These are phyloP conservation scores for Exophiala sp. DNA, from an alignment of 2,329 filamentous ascomycete genomes.

Conservation along the genomic window DNA sequence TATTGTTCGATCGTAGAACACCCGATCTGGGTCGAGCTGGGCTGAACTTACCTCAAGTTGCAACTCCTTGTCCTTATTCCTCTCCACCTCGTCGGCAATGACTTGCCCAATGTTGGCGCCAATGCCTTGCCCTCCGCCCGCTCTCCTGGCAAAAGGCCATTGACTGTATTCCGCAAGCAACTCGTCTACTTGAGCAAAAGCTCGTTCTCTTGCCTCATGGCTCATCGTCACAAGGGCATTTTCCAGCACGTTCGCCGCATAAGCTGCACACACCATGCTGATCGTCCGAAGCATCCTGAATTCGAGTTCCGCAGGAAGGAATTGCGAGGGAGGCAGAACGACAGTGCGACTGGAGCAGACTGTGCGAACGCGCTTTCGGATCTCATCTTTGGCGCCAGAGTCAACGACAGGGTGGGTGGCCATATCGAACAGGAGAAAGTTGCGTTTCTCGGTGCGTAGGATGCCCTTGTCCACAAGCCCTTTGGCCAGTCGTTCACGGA, in stretches of 20 bases:
- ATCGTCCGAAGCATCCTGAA: conserved; percentile 90
- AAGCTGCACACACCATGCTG: conserved; percentile 94
- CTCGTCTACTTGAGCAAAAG: conserved; percentile 96
- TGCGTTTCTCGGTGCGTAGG: conserved; percentile 95
- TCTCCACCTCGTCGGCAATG: conserved; percentile 79
- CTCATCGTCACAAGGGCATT: conserved; percentile 92
- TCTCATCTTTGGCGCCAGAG: conserved; percentile 94
- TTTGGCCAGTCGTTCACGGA: conserved; percentile 93
- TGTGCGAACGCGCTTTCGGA: conserved; percentile 83
- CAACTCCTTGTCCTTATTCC: conserved; percentile 84
- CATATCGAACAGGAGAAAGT: conserved; percentile 99
- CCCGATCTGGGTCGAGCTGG: neutral
- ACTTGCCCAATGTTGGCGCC: conserved; percentile 87
- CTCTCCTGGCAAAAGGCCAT: conserved; percentile 86
- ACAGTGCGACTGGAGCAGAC: conserved; percentile 91
- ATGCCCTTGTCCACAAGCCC: conserved; percentile 98
- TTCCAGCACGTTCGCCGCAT: conserved; percentile 95
- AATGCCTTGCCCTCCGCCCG: conserved; percentile 70
- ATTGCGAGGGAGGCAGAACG: conserved; percentile 77
- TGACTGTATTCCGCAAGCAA: conserved; percentile 93
- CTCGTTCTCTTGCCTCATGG: conserved; percentile 87
- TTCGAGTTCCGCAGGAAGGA: conserved; percentile 88
- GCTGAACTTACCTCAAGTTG: conserved; percentile 83
- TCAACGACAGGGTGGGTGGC: conserved; percentile 96
- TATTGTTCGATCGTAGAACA: neutral